These are phyloP conservation scores for Cerioporus squamosus DNA, from an alignment of 1,284 basidiomycete species.

Conservation along the genomic window DNA sequence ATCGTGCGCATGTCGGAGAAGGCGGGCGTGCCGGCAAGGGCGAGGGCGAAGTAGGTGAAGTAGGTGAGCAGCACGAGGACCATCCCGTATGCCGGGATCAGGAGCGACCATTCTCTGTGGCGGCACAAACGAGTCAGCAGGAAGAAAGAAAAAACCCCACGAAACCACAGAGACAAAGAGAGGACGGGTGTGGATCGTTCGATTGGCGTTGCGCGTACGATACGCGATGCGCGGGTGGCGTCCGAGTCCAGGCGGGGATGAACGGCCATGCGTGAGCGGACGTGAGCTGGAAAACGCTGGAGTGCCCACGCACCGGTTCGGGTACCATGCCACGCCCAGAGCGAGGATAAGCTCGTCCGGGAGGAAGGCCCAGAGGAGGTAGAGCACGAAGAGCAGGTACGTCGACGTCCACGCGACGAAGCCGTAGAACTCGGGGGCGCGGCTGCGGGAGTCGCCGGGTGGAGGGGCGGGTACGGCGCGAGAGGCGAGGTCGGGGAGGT, in stretches of 20 bases:
- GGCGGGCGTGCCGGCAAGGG: conserved; percentile 70
- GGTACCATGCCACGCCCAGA: conserved; percentile 83
- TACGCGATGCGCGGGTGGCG: neutral
- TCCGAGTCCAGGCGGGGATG: conserved; percentile 21
- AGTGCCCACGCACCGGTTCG: conserved; percentile 66
- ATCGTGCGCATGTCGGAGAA: conserved; percentile 70
- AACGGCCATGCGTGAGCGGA: conserved; percentile 9
- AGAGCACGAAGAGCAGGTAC: conserved; percentile 70
- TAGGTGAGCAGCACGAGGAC: conserved; percentile 79
- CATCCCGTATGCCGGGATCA: conserved; percentile 83
- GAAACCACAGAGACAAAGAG: neutral
- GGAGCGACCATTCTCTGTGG: conserved; percentile 83
- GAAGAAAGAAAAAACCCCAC: too few relatives aligned
- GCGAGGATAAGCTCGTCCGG: conserved; percentile 58
- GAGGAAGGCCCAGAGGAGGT: conserved; percentile 67
- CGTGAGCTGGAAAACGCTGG: conserved; percentile 7
- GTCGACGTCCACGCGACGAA: conserved; percentile 86
- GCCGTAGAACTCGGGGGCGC: conserved; percentile 85
- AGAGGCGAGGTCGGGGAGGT: conserved; percentile 59
- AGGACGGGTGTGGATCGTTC: too few relatives aligned
- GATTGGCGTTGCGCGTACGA: neutral
- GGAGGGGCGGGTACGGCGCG: conserved; percentile 51
- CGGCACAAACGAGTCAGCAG: neutral
- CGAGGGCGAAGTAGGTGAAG: conserved; percentile 77
- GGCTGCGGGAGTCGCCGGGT: conserved; percentile 52